phyloP scores from a whole-genome alignment of 441 rosid species.

The Bruguiera hainesii region DNA sequence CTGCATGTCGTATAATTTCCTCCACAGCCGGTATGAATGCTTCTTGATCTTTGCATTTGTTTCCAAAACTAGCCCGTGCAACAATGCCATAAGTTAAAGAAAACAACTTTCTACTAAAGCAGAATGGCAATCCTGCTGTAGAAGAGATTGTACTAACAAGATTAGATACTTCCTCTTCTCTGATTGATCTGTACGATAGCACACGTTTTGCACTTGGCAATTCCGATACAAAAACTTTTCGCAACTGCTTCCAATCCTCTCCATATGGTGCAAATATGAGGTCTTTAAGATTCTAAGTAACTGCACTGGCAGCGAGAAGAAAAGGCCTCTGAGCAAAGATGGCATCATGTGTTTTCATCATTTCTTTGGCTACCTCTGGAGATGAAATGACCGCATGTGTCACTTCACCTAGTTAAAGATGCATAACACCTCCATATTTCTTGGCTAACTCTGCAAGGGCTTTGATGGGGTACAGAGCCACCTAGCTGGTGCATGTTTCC shows the following conservation, averaged over 20 bases:
- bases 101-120: constrained; percentile 8
- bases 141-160: constrained; percentile 15
- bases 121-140: neutral
- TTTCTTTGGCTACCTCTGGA: constrained; percentile 18
- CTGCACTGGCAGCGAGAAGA: neutral
- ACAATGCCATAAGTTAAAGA: constrained; percentile 14
- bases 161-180: constrained; percentile 19
- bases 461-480: constrained; percentile 18
- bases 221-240: constrained; percentile 18
- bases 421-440: constrained; percentile 23
- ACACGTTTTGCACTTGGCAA: constrained; percentile 14
- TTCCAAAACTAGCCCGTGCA: constrained; percentile 24
- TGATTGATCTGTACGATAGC: constrained; percentile 12
- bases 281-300: constrained; percentile 9
- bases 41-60: constrained; percentile 12
- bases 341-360: constrained; percentile 23
- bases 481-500: constrained; percentile 24
- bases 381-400: constrained; percentile 14
- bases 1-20: constrained; percentile 3
- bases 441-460: constrained; percentile 9
- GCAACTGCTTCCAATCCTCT: constrained; percentile 23
- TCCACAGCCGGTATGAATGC: constrained; percentile 14
- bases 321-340: constrained; percentile 19
- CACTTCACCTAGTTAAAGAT: constrained; percentile 23
- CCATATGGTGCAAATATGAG: constrained; percentile 21